Conservation (phyloP, 306 rosid species). For the Canavalia ensiformis region DNA sequence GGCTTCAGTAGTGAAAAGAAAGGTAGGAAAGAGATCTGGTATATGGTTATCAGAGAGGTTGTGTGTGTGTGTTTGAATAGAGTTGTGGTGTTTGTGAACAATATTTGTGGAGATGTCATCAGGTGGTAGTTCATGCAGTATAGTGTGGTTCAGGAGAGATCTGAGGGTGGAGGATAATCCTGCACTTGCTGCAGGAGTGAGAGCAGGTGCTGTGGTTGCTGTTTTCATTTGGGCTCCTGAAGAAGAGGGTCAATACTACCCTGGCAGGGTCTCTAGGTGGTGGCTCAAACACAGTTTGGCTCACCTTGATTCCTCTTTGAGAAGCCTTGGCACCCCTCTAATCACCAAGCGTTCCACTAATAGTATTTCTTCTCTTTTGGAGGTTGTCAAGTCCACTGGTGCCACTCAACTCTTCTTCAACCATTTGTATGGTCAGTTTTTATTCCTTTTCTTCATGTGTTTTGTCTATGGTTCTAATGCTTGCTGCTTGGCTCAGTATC, state of each 20-base stretch:
- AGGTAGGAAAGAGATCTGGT: constrained; percentile 46
- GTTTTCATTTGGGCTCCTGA: constrained; percentile 99
- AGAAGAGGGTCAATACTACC: constrained; percentile 89
- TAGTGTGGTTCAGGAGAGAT: constrained; percentile 99
- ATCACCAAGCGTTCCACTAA: constrained; percentile 84
- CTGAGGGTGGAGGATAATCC: constrained; percentile 97
- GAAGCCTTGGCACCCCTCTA: constrained; percentile 81
- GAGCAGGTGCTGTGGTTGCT: constrained; percentile 88
- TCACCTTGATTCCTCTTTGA: constrained; percentile 84
- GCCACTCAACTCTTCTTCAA: constrained; percentile 94
- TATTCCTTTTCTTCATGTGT: not conserved
- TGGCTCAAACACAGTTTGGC: constrained; percentile 96
- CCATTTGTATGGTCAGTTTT: constrained; percentile 91
- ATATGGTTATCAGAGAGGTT: constrained; percentile 47
- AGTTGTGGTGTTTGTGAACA: constrained; percentile 38
- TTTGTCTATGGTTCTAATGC: not conserved
- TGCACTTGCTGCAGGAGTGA: constrained; percentile 89
- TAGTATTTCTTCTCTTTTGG: constrained; percentile 83
- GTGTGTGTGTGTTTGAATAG: constrained; percentile 14
- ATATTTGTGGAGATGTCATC: constrained; percentile 74
- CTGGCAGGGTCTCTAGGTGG: constrained; percentile 98
- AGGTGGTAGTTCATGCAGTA: constrained; percentile 79
- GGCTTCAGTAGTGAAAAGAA: constrained; percentile 11
- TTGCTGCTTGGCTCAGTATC: not conserved
- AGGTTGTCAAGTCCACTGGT: constrained; percentile 81